These are phyloP conservation scores for Rhodotorula graminis DNA, from an alignment of 768 basidiomycete genomes.

Conservation along the genomic window DNA sequence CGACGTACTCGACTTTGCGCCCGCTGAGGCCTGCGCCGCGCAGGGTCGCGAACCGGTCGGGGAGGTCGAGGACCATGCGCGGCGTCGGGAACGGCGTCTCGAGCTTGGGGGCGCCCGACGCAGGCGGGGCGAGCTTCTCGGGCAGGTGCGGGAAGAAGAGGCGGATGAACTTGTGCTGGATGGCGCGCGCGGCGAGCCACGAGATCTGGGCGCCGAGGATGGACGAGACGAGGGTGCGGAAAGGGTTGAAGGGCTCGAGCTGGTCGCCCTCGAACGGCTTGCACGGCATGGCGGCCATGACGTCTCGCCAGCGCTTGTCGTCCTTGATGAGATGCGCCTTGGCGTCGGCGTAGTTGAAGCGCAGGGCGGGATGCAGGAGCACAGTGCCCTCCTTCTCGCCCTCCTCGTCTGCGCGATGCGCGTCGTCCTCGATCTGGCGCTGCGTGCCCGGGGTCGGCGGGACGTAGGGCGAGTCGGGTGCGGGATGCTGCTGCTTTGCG, in stretches of 20 bases:
- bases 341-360: slow-evolving; percentile 72
- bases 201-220: slow-evolving; percentile 75
- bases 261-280: slow-evolving; percentile 63
- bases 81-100: slow-evolving; percentile 61
- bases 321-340: slow-evolving; percentile 63
- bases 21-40: slow-evolving; percentile 70
- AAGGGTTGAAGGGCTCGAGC: slow-evolving; percentile 72
- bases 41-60: slow-evolving; percentile 53
- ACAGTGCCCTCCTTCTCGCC: slow-evolving; percentile 23
- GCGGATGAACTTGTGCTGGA: slow-evolving; percentile 70
- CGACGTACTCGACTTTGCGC: slow-evolving; percentile 85
- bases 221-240: slow-evolving; percentile 56
- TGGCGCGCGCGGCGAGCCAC: slow-evolving; percentile 78
- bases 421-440: slow-evolving; percentile 1
- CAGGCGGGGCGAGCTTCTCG: slow-evolving; percentile 52
- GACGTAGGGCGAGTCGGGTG: slow-evolving; percentile 15
- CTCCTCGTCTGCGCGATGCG: background rate
- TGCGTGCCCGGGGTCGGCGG: slow-evolving; percentile 24
- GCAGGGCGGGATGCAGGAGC: slow-evolving; percentile 64
- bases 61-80: slow-evolving; percentile 56
- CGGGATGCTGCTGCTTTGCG: background rate
- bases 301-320: slow-evolving; percentile 65
- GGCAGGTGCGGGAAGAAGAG: slow-evolving; percentile 70
- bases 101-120: background rate
- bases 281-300: slow-evolving; percentile 62